These are phyloP conservation scores for Mycena pura DNA, from an alignment of 768 basidiomycete species.

Conservation along the genomic window DNA sequence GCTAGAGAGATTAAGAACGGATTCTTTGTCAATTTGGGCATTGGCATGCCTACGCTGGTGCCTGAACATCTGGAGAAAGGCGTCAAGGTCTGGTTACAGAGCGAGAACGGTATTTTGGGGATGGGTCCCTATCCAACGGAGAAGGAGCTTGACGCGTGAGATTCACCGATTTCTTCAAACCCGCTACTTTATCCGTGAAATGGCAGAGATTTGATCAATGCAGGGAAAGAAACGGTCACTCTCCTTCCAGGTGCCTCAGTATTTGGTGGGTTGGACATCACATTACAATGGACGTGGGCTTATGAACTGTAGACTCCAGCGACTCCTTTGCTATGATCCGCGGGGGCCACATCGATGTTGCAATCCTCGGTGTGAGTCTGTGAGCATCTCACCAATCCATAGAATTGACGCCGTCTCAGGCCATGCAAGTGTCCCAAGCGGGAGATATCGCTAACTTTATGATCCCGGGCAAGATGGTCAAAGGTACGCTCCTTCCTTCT, in stretches of 20 bases:
- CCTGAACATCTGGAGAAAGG: slow-evolving; percentile 78
- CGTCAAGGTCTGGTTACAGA: slow-evolving; percentile 88
- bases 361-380: slow-evolving; percentile 93
- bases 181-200: slow-evolving; percentile 3
- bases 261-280: slow-evolving; percentile 65
- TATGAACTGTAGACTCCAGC: slow-evolving; percentile 66
- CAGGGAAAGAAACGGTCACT: slow-evolving; percentile 94
- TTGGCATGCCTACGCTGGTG: slow-evolving; percentile 91
- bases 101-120: slow-evolving; percentile 89
- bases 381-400: too few relatives aligned
- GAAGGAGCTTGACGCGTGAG: slow-evolving; percentile 82
- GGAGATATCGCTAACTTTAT: slow-evolving; percentile 98
- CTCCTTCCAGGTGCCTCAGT: slow-evolving; percentile 90
- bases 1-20: slow-evolving; percentile 91
- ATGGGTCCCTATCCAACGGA: slow-evolving; percentile 91
- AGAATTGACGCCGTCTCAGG: too few relatives aligned
- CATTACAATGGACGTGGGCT: slow-evolving; percentile 8
- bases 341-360: slow-evolving; percentile 92
- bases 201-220: slow-evolving; percentile 86
- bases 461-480: slow-evolving; percentile 94
- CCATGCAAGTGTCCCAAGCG: slow-evolving; percentile 92
- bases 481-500: slow-evolving; percentile 51
- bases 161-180: slow-evolving; percentile 18
- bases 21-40: slow-evolving; percentile 87
- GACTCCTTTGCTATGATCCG: slow-evolving; percentile 99